phyloP scores from a whole-genome alignment of 1,139 yeast genomes.

The Groenewaldozyma auringiensis region DNA sequence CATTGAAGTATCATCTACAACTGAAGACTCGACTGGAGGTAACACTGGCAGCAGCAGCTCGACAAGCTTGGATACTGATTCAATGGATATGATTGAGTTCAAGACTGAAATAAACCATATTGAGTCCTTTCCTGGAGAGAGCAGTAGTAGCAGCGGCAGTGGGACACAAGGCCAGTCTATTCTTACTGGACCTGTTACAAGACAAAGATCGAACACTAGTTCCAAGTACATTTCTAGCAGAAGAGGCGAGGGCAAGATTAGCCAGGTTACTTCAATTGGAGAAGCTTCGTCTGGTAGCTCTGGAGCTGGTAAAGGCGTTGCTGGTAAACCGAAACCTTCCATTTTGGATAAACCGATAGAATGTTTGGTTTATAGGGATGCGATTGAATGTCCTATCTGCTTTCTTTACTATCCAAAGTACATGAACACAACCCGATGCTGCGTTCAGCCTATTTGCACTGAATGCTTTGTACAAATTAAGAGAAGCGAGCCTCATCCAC shows the following conservation, averaged over 20 bases:
- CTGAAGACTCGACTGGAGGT: slow-evolving; percentile 1
- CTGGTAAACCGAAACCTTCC: not conserved
- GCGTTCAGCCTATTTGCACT: slow-evolving; percentile 87
- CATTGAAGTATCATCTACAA: not conserved
- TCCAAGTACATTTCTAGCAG: not conserved
- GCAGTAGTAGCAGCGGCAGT: not conserved
- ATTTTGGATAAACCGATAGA: slow-evolving; percentile 22
- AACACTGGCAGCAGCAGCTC: not conserved
- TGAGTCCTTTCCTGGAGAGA: not conserved
- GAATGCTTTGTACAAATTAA: slow-evolving; percentile 97
- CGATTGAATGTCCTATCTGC: slow-evolving; percentile 90
- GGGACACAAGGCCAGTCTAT: not conserved
- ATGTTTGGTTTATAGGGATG: slow-evolving; percentile 50
- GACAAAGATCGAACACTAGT: slow-evolving; percentile 7
- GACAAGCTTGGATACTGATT: not conserved
- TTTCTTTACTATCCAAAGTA: slow-evolving; percentile 77
- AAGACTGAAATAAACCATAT: not conserved
- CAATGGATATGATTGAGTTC: slow-evolving; percentile 1
- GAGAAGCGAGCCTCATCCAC: slow-evolving; percentile 90
- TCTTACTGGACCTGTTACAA: slow-evolving; percentile 6
- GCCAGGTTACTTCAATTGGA: not conserved
- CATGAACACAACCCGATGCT: slow-evolving; percentile 79
- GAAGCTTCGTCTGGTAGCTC: not conserved
- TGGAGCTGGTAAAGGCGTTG: not conserved
- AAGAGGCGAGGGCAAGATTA: not conserved